phyloP scores from a whole-genome alignment of 257 asterid genomes.

The Solanum pinnatisectum region DNA sequence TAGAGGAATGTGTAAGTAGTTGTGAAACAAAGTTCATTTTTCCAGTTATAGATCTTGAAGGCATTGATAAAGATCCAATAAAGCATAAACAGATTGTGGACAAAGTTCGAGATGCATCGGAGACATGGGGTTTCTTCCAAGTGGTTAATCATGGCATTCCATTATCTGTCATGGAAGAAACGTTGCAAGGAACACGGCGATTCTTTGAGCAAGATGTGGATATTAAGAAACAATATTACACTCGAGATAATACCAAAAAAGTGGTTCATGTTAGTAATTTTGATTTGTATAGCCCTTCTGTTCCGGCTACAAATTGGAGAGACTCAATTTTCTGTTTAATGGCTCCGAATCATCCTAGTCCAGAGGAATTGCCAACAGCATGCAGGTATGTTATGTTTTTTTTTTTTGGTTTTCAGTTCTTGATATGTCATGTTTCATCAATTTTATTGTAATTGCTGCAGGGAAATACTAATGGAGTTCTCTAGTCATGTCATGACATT shows the following conservation, averaged over 20 bases:
- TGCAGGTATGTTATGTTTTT: constrained; percentile 28
- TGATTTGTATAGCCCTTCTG: constrained; percentile 22
- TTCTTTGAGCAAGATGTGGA: constrained; percentile 51
- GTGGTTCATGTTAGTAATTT: constrained; percentile 36
- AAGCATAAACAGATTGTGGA: constrained; percentile 8
- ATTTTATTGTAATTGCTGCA: background rate
- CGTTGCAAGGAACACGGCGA: constrained; percentile 32
- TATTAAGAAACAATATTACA: constrained; percentile 38
- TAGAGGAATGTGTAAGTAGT: background rate
- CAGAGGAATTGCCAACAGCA: constrained; percentile 37
- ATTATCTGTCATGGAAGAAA: constrained; percentile 13
- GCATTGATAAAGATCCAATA: background rate
- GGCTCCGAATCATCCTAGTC: constrained; percentile 36
- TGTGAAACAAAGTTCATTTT: background rate
- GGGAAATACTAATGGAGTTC: constrained; percentile 25
- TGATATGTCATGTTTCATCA: background rate
- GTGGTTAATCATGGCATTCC: constrained; percentile 32
- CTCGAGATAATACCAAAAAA: constrained; percentile 22
- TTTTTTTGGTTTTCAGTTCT: background rate
- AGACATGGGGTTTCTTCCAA: constrained; percentile 55
- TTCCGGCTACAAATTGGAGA: constrained; percentile 44
- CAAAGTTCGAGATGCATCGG: constrained; percentile 32
- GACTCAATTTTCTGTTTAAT: constrained; percentile 13
- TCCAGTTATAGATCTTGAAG: constrained; percentile 32
- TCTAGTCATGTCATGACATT: constrained; percentile 16